A percentile compares a stretch with the other conserved stretches of the same genome.
Conservation (phyloP, 805 yeast species). For the Candida hispaniensis region DNA sequence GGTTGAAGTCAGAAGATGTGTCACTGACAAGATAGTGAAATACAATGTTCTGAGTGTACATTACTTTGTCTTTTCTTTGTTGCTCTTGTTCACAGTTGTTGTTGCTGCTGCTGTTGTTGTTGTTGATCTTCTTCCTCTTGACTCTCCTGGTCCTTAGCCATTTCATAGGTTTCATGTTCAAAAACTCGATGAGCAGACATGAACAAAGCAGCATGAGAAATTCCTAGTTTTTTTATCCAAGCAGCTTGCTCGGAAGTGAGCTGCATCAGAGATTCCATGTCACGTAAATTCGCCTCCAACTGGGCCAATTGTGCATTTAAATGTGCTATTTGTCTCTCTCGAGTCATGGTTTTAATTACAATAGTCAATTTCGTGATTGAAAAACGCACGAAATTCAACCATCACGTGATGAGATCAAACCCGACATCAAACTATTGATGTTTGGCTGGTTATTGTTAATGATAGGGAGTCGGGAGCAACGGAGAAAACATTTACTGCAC, state of each 20-base stretch:
- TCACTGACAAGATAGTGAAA: too few relatives aligned
- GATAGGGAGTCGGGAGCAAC: background rate
- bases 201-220: slow-evolving; percentile 44
- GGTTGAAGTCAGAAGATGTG: too few relatives aligned
- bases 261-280: slow-evolving; percentile 40
- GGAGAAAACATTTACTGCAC: slow-evolving; percentile 1
- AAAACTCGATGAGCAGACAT: slow-evolving; percentile 13
- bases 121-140: slow-evolving; percentile 12
- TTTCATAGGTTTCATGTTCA: slow-evolving; percentile 5
- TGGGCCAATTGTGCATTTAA: slow-evolving; percentile 44
- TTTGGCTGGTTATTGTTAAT: background rate
- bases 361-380: background rate
- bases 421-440: background rate
- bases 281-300: slow-evolving; percentile 45
- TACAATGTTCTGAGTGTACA: too few relatives aligned
- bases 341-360: slow-evolving; percentile 26
- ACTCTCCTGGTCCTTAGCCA: slow-evolving; percentile 1
- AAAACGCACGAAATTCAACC: background rate
- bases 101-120: slow-evolving; percentile 4
- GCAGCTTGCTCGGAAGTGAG: slow-evolving; percentile 45
- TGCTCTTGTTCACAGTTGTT: too few relatives aligned
- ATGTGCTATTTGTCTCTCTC: slow-evolving; percentile 38
- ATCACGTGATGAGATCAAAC: background rate
- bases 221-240: slow-evolving; percentile 43
- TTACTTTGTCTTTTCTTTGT: too few relatives aligned